Percentiles rank a stretch among this genome's conserved stretches.
Evolutionary conservation across 208 protist species (phyloP).

Genomic region (Phytomonas sp.): DNA sequence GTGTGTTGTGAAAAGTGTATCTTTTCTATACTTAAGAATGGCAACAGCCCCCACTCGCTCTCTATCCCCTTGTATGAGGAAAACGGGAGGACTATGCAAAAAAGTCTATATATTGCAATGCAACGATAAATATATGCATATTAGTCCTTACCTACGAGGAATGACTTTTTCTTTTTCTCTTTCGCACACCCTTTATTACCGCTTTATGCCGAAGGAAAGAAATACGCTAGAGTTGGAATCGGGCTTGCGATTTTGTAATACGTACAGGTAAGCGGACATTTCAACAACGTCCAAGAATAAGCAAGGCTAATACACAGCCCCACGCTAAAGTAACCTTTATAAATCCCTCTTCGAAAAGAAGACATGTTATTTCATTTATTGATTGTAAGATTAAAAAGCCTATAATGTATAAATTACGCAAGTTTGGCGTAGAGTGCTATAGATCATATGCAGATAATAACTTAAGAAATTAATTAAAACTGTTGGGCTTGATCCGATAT

Average conservation of each 20-base stretch:
- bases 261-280: neutral
- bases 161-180: neutral
- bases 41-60: neutral
- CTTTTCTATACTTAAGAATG: neutral
- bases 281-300: neutral
- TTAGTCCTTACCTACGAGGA: neutral
- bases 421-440: neutral
- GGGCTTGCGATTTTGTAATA: neutral
- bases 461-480: neutral
- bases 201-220: neutral
- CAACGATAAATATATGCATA: slow-evolving; percentile 8
- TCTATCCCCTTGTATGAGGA: neutral
- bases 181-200: neutral
- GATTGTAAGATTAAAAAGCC: neutral
- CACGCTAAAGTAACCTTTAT: neutral
- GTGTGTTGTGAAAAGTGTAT: neutral
- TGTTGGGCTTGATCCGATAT: neutral
- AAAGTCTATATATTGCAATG: neutral
- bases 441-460: neutral
- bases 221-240: neutral
- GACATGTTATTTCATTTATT: neutral
- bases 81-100: slow-evolving; percentile 9
- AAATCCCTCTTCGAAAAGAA: neutral
- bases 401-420: neutral
- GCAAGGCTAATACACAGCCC: neutral